Evolutionary conservation across 495 filamentous ascomycete genomes (phyloP), one percentile per base, ranked within the genome.

Genomic region (Penicillium egyptiacum): DNA sequence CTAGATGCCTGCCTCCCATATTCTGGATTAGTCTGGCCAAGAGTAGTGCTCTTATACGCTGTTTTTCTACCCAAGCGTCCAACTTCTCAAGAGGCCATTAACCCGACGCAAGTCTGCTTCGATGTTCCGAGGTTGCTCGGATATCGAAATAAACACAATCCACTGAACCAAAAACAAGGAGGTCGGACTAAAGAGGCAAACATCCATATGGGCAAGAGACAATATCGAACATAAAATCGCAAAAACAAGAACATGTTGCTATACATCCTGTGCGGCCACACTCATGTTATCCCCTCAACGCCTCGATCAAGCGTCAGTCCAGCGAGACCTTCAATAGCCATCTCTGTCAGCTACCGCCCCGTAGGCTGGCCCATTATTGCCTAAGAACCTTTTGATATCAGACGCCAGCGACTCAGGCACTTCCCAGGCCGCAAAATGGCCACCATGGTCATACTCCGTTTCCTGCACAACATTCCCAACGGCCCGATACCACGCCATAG

Each of bases 361-460:
- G 63, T 62, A 76, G 2, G 70, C 78, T n/a, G 68, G 64, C 5
- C 77, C 75, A 31, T 64, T 62, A 52, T 62, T 78, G 1, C 76
- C 75, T 52, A 81, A 62, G 61, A 81, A 79, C n/a, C 50, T 55
- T 44, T 64, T 68, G 44, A 78, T 17, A 69, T 80, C 77, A 25
- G 54, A 53, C 0, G 66, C 77, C 30, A 82, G 55, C 33, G 71
- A 50, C 37, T 81, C 70, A 4, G 80, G 80, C 8, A 63, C 62
- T 57, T 83, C 80, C 71, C 71, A 79, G 10, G 80, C 77, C 6
- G 77, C 77, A 66, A 82, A 83, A 67, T 83, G 80, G 1, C 80
- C 80, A 7, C 80, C 78, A 5, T 56, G 48, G 12, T 75, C 69
- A 67, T 71, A 72, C 57, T 77, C 70, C 12, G 59, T 75, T 43